A percentile compares a stretch with the other conserved stretches of the same genome.
phyloP scores from a whole-genome alignment of 192 early-diverging fungal genomes.

The Rhizophlyctis rosea region DNA sequence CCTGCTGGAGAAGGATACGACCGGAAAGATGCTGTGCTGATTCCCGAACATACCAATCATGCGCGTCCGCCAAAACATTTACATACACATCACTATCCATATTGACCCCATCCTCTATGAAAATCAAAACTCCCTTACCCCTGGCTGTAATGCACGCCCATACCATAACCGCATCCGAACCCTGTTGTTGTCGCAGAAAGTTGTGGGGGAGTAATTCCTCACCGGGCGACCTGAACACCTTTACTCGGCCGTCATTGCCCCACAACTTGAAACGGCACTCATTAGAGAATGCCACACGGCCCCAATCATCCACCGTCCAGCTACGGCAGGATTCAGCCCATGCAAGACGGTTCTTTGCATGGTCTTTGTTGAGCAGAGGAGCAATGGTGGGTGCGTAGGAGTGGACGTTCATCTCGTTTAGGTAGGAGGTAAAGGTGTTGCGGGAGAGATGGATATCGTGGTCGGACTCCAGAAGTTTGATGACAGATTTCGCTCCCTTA shows the following conservation, averaged over 20 bases:
- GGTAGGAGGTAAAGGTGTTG: no score
- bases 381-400: no score
- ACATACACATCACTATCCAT: not conserved
- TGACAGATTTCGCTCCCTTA: no score
- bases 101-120: not conserved
- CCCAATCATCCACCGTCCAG: slow-evolving; percentile 5
- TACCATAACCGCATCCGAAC: slow-evolving; percentile 3
- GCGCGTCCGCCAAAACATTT: not conserved
- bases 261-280: not conserved
- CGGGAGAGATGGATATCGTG: no score
- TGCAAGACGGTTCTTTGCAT: no score
- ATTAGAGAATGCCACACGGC: slow-evolving; percentile 4
- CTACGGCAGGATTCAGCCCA: no score
- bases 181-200: not conserved
- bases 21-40: not conserved
- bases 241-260: not conserved
- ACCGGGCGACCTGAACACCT: not conserved
- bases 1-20: slow-evolving; percentile 4
- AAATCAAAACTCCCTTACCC: not conserved
- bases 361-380: no score
- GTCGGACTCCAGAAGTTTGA: no score
- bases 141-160: slow-evolving; percentile 8
- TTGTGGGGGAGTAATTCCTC: not conserved
- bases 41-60: not conserved
- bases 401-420: no score